Evolutionary conservation across 768 basidiomycete genomes (phyloP).

Genomic region (Obba rivulosa): DNA sequence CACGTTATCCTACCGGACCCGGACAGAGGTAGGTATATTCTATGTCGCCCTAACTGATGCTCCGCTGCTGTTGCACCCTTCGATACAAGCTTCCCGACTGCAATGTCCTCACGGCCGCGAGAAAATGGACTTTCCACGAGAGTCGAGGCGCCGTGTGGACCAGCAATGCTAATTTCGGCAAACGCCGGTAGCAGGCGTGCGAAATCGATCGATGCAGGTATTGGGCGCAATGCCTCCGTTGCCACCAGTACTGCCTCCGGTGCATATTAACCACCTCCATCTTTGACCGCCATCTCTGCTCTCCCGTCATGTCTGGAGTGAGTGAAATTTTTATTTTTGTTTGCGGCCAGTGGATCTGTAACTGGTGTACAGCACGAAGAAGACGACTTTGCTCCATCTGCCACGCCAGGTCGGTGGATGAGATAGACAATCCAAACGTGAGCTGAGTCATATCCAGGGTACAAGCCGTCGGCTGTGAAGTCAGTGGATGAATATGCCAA

Average conservation of each 20-base stretch:
- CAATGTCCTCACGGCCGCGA: background rate
- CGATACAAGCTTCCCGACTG: no score
- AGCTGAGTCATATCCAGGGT: slow-evolving; percentile 41
- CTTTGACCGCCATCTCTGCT: slow-evolving; percentile 15
- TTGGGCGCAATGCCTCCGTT: slow-evolving; percentile 2
- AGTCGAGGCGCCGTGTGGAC: no score
- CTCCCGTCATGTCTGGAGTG: slow-evolving; percentile 44
- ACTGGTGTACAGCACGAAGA: slow-evolving; percentile 50
- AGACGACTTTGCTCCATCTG: slow-evolving; percentile 62
- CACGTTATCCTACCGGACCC: no score
- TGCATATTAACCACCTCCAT: slow-evolving; percentile 12
- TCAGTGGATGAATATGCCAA: slow-evolving; percentile 76
- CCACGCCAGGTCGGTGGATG: slow-evolving; percentile 54
- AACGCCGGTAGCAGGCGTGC: slow-evolving; percentile 48
- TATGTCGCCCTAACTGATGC: no score
- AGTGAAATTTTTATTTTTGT: slow-evolving; percentile 18
- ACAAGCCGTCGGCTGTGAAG: slow-evolving; percentile 67
- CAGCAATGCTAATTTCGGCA: slow-evolving; percentile 29
- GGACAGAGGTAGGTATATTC: no score
- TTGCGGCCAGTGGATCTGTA: no score
- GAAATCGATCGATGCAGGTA: slow-evolving; percentile 56
- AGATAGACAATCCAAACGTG: background rate
- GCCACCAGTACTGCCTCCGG: slow-evolving; percentile 17
- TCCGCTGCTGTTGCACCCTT: no score
- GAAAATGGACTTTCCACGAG: background rate